phyloP scores from a whole-genome alignment of 2,329 filamentous ascomycete species.

The Diaporthe sp. region DNA sequence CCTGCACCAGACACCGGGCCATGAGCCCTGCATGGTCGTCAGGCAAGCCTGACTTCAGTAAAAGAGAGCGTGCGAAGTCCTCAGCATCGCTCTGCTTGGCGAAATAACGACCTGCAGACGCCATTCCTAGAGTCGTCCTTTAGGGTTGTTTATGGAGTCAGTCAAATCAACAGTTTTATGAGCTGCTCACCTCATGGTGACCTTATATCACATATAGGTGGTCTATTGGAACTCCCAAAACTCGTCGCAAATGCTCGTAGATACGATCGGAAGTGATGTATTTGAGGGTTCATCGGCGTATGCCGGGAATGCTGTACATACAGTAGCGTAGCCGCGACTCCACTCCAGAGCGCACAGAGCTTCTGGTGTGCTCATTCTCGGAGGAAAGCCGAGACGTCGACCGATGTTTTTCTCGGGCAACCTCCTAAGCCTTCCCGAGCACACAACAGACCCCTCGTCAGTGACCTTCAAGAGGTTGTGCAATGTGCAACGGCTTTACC shows the following conservation, averaged over 20 bases:
- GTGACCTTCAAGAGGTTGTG: neutral
- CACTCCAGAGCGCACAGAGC: neutral
- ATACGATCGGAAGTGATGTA: neutral
- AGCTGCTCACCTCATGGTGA: too few species aligned
- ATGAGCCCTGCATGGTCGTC: slow-evolving; percentile 34
- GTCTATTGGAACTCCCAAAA: neutral
- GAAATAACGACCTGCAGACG: neutral
- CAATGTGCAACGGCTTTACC: neutral
- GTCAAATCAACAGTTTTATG: too few species aligned
- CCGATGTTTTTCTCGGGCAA: neutral
- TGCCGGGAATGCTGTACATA: neutral
- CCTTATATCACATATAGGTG: neutral
- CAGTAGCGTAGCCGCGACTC: neutral
- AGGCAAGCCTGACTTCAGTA: slow-evolving; percentile 38
- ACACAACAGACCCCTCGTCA: neutral
- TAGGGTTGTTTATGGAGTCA: too few species aligned
- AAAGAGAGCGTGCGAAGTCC: neutral
- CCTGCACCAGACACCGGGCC: slow-evolving; percentile 38
- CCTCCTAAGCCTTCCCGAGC: neutral
- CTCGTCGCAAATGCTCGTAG: neutral
- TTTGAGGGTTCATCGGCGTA: neutral
- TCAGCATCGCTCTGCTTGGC: neutral
- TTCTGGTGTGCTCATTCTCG: neutral
- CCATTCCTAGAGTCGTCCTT: neutral
- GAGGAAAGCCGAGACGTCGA: slow-evolving; percentile 7